Base-by-base conservation (phyloP, 371 early-diverging fungal species). In the Batrachochytrium dendrobatidis region DNA sequence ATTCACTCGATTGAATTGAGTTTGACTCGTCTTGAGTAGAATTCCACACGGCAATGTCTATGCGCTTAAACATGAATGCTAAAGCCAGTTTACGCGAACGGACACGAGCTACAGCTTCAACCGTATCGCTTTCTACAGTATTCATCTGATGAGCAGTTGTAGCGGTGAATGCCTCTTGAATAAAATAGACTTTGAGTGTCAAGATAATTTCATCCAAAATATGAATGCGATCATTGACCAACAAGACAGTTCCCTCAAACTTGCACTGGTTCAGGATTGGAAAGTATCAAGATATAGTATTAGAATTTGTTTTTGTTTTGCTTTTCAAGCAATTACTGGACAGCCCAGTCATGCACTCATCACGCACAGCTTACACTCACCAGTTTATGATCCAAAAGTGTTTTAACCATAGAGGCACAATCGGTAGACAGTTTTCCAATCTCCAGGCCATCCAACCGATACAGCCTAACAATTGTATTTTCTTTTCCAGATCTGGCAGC, bases 21-120 rank as follows among this genome's bases (percentile, higher is more conserved):
- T 31, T 26, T 3, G 46, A 45, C 32, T 57, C 63, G 1, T 24
- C 30, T 22, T 15, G n/a, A 51, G 12, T 3, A 1, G 58, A 17
- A n/a, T n/a, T n/a, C n/a, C n/a, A n/a, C n/a, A n/a, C n/a, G 1
- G 33, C 34, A 2, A 59, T 15, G 3, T 65, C 68, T 20, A 59
- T 28, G 10, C 35, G 31, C 28, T 54, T 35, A 34, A 68, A 68
- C 43, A 68, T n/a, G 28, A 7, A 22, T 2, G 34, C 8, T 1
- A 67, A 49, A 2, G 55, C 55, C 22, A 29, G 28, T 30, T 66
- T 62, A 8, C 62, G 44, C 6, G 51, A 43, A 15, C 56, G 45
- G 43, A 63, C 31, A 7, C 29, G 17, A 25, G 43, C n/a, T 8
- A 48, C 54, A 25, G 46, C 3, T 3, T 45, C 46, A 3, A 12